These are phyloP conservation scores for Epichloe aotearoae DNA, from an alignment of 2,329 filamentous ascomycete species.

Conservation along the genomic window DNA sequence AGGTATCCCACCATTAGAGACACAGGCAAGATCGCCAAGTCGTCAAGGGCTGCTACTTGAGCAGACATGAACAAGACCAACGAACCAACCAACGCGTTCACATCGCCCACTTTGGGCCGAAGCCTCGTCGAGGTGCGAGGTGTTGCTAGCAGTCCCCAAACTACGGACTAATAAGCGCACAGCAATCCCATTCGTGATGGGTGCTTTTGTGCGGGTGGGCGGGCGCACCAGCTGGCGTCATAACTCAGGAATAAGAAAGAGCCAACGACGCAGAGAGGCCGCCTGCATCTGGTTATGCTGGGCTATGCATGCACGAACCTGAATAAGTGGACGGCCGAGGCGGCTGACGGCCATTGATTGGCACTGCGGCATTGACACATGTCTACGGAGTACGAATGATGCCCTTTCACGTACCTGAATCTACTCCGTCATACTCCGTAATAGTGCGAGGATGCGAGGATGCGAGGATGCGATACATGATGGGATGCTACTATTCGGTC, in stretches of 20 bases:
- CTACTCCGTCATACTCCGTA: not conserved
- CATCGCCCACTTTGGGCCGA: not conserved
- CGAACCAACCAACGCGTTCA: not conserved
- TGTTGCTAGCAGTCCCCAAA: not conserved
- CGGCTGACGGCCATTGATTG: constrained; percentile 2
- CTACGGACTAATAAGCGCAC: not conserved
- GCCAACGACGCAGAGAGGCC: constrained; percentile 6
- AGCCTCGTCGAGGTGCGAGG: not conserved
- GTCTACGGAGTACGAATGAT: not conserved
- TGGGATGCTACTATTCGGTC: not conserved
- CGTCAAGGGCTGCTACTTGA: too few relatives aligned
- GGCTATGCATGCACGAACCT: constrained; percentile 4
- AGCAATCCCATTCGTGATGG: constrained; percentile 9
- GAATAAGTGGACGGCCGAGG: constrained; percentile 1
- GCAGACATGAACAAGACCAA: too few relatives aligned
- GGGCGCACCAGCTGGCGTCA: constrained; percentile 4
- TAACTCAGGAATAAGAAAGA: not conserved
- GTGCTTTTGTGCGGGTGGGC: constrained; percentile 16
- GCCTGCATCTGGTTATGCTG: constrained; percentile 5
- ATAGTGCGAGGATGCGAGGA: not conserved
- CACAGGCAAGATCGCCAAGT: too few relatives aligned
- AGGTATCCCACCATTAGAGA: too few relatives aligned
- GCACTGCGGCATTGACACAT: not conserved
- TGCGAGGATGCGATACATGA: not conserved
- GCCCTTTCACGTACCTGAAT: not conserved